Base-by-base conservation (phyloP, 2,329 filamentous ascomycete genomes). In the Aquanectria penicillioides region DNA sequence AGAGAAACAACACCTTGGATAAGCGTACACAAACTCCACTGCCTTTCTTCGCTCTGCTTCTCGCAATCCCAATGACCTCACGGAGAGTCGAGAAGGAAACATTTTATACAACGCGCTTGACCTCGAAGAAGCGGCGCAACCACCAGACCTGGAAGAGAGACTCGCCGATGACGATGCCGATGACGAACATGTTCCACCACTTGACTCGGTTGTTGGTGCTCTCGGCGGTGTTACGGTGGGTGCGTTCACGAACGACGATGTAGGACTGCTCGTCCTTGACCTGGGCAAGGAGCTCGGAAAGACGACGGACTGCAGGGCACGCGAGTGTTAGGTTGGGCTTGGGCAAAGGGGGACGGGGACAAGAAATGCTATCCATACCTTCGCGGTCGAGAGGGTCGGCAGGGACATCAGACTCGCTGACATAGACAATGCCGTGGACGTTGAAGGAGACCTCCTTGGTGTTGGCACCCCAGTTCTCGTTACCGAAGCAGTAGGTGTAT, bases 381-480 rank as follows among this genome's bases (percentile, higher is more conserved):
- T 98, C 95, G 64, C 86, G 85, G 77, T 99, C 95, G 67, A 99
- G 83, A 17, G 95, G 95, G 73, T 98, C 94, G 69, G 90, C 86
- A 23, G 91, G 87, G 60, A 90, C 85, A 71, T 98, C 94, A 59
- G 86, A 83, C 78, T 98, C 95, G 54, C 92, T 91, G 48, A 99
- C 93, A 79, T 98, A 99, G 74, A 99, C 94, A 66, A 99, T 93
- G 69, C 95, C 95, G 80, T 99, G 95, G 49, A 99, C 95, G 77
- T 99, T 99, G 87, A 99, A 99, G 55, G 93, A 97, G 51, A 99
- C 94, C 78, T 99, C 95, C 81, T 99, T 99, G 75, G 88, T 96
- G 77, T 93, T 93, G 58, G 94, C 93, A 58, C 92, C 92, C 93
- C 94, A 99, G 77, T 95, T 90, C 83, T 98, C 94, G 80, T 99